phyloP scores from a whole-genome alignment of 2,329 filamentous ascomycete species.

The Arachnomyces sp. region DNA sequence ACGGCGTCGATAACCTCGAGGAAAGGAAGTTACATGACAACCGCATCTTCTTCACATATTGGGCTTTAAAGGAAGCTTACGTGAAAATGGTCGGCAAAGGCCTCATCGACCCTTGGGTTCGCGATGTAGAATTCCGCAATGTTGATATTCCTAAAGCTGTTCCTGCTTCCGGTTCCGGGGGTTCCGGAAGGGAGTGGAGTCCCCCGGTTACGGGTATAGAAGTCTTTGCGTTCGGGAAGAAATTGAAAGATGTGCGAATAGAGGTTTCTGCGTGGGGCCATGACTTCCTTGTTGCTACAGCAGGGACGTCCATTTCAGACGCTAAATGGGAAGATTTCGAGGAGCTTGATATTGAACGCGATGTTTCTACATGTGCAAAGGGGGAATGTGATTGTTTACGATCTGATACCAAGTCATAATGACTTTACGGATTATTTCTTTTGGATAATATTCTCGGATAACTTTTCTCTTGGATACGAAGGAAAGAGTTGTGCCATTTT shows the following conservation, averaged over 20 bases:
- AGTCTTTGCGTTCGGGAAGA: slow-evolving; percentile 41
- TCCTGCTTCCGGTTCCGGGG: slow-evolving; percentile 3
- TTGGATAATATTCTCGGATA: not conserved
- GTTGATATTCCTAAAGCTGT: slow-evolving; percentile 44
- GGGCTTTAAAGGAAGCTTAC: slow-evolving; percentile 60
- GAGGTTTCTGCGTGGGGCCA: slow-evolving; percentile 53
- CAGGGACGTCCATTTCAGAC: slow-evolving; percentile 28
- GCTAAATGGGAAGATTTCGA: slow-evolving; percentile 35
- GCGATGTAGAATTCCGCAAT: slow-evolving; percentile 52
- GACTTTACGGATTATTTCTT: not conserved
- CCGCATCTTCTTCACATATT: slow-evolving; percentile 57
- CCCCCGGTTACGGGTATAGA: slow-evolving; percentile 36
- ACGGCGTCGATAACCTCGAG: slow-evolving; percentile 8
- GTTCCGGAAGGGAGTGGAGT: slow-evolving; percentile 22
- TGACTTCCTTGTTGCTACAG: slow-evolving; percentile 53
- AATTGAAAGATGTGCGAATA: slow-evolving; percentile 47
- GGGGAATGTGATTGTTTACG: slow-evolving; percentile 29
- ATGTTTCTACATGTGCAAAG: slow-evolving; percentile 36
- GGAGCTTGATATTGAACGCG: slow-evolving; percentile 40
- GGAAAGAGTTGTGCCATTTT: slow-evolving; percentile 11
- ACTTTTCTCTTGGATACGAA: too few relatives aligned
- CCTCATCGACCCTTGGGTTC: slow-evolving; percentile 54
- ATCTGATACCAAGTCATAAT: not conserved
- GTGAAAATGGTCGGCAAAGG: slow-evolving; percentile 61
- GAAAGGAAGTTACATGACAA: slow-evolving; percentile 42